Percentiles rank a stretch among this genome's conserved stretches.
phyloP scores from a whole-genome alignment of 176 grass and related monocot genomes.

The Eragrostis curvula region DNA sequence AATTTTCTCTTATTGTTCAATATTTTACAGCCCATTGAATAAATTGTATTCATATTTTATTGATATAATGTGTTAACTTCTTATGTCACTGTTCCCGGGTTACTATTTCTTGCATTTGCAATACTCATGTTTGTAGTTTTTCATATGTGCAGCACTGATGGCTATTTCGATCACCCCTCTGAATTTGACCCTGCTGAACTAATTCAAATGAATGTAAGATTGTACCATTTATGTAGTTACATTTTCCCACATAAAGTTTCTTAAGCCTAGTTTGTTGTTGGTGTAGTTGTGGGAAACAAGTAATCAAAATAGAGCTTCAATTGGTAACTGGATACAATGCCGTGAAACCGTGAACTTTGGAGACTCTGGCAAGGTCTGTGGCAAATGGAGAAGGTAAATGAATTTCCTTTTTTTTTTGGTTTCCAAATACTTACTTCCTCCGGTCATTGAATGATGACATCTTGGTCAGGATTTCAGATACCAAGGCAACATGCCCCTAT shows the following conservation, averaged over 20 bases:
- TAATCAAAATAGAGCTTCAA: slow-evolving; percentile 50
- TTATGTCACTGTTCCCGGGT: neutral
- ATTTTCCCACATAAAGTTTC: slow-evolving; percentile 28
- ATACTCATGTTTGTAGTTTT: slow-evolving; percentile 33
- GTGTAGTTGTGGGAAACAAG: slow-evolving; percentile 39
- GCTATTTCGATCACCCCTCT: slow-evolving; percentile 45
- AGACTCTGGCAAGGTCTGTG: slow-evolving; percentile 73
- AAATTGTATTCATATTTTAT: slow-evolving; percentile 13
- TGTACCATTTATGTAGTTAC: slow-evolving; percentile 39
- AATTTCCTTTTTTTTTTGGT: slow-evolving; percentile 30
- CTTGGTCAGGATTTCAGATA: neutral
- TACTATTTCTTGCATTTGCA: slow-evolving; percentile 23
- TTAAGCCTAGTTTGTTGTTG: slow-evolving; percentile 51
- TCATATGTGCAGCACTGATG: slow-evolving; percentile 47
- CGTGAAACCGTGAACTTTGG: slow-evolving; percentile 53
- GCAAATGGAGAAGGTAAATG: slow-evolving; percentile 94
- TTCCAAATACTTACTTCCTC: slow-evolving; percentile 24
- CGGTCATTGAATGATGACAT: neutral
- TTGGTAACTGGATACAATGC: slow-evolving; percentile 98
- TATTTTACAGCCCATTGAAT: neutral
- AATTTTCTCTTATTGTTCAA: neutral
- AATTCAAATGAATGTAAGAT: slow-evolving; percentile 68
- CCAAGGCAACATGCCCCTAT: neutral
- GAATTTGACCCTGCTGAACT: slow-evolving; percentile 60
- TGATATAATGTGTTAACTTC: slow-evolving; percentile 17